Evolutionary conservation across 371 early-diverging fungal genomes (phyloP).

Genomic region (Rhizomucor miehei): DNA sequence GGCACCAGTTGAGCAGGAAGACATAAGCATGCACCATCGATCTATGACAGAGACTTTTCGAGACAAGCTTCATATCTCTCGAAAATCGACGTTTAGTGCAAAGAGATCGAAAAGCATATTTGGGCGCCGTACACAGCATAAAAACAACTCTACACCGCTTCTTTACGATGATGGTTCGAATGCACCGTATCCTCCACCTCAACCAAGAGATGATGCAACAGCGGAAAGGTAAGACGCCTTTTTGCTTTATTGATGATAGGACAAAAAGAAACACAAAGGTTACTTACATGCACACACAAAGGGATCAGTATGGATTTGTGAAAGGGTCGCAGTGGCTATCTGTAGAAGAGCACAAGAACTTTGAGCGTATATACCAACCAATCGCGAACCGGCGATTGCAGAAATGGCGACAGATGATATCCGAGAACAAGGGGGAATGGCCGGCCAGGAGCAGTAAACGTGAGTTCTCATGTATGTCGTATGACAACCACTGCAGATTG

Average conservation of each 20-base stretch:
- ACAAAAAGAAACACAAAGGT: neutral
- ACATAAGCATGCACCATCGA: neutral
- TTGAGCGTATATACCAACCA: slow-evolving; percentile 59
- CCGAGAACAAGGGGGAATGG: slow-evolving; percentile 53
- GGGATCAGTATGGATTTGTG: slow-evolving; percentile 70
- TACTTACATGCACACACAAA: too few species aligned
- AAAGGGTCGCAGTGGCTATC: slow-evolving; percentile 62
- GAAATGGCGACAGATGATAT: slow-evolving; percentile 62
- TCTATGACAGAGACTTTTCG: slow-evolving; percentile 5
- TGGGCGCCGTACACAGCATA: slow-evolving; percentile 2
- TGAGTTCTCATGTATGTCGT: slow-evolving; percentile 16
- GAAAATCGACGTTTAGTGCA: neutral
- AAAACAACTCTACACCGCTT: neutral
- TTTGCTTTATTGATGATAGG: neutral
- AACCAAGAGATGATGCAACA: slow-evolving; percentile 1
- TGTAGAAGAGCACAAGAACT: slow-evolving; percentile 50
- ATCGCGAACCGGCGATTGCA: slow-evolving; percentile 53
- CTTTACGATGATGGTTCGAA: slow-evolving; percentile 13
- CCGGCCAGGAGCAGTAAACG: slow-evolving; percentile 60
- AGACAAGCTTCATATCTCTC: slow-evolving; percentile 8
- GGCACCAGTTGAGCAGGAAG: neutral
- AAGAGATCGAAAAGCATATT: slow-evolving; percentile 13
- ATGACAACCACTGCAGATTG: neutral
- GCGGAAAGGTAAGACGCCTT: slow-evolving; percentile 5
- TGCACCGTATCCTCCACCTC: slow-evolving; percentile 11